Conservation (phyloP, 169 alveolate genomes). For the Eimeria maxima region DNA sequence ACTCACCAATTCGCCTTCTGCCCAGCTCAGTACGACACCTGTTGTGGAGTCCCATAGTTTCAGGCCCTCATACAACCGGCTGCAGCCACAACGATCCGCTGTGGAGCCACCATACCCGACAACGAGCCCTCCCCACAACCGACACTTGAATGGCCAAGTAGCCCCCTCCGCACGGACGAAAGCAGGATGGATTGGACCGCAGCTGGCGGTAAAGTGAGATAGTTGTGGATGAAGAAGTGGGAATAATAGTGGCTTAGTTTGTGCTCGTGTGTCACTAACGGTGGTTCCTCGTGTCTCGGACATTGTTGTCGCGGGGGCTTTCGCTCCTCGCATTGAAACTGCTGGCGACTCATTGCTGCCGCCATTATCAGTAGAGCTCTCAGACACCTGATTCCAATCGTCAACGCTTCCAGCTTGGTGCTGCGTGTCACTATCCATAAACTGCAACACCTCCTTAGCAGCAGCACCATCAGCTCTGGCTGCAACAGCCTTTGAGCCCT, state of each 20-base stretch:
- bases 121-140: slow-evolving; percentile 83
- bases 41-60: slow-evolving; percentile 82
- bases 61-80: slow-evolving; percentile 75
- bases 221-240: slow-evolving; percentile 76
- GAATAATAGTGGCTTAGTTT: slow-evolving; percentile 27
- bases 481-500: background rate
- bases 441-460: background rate
- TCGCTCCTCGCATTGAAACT: background rate
- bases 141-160: slow-evolving; percentile 41
- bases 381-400: background rate
- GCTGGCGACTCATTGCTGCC: background rate
- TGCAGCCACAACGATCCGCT: slow-evolving; percentile 53
- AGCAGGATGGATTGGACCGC: slow-evolving; percentile 80
- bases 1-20: slow-evolving; percentile 79
- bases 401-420: background rate
- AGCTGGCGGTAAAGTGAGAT: slow-evolving; percentile 76
- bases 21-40: slow-evolving; percentile 81
- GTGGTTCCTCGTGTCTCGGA: background rate
- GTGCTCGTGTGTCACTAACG: background rate
- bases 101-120: slow-evolving; percentile 82
- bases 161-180: slow-evolving; percentile 76
- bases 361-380: background rate
- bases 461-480: background rate
- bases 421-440: background rate
- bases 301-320: background rate